Percentiles rank a stretch among this genome's conserved stretches.
Conservation (phyloP, 2,329 filamentous ascomycete species). For the Venturia aucupariae region DNA sequence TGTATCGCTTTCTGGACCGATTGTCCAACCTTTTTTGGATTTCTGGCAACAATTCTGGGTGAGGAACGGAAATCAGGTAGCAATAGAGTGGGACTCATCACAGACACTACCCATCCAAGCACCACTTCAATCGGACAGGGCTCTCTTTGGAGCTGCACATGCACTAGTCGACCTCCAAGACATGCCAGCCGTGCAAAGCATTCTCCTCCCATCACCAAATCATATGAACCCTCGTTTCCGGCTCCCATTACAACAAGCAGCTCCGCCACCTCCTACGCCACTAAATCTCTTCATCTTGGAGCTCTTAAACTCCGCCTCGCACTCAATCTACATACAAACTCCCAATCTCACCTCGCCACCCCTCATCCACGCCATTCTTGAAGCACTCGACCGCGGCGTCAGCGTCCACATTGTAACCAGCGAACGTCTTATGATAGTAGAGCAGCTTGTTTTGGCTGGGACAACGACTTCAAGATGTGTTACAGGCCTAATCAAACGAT, state of each 20-base stretch:
- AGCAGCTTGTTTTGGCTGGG: constrained; percentile 72
- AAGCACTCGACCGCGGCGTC: constrained; percentile 56
- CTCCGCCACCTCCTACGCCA: constrained; percentile 51
- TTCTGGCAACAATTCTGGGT: constrained; percentile 67
- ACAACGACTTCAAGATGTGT: constrained; percentile 63
- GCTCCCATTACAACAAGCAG: constrained; percentile 42
- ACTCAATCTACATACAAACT: constrained; percentile 59
- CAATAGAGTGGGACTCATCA: not conserved
- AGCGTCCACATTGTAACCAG: constrained; percentile 60
- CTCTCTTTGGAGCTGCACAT: constrained; percentile 7
- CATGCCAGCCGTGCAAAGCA: constrained; percentile 35
- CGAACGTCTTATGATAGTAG: constrained; percentile 62
- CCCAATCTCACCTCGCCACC: constrained; percentile 66
- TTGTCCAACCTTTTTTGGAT: constrained; percentile 51
- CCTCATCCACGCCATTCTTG: constrained; percentile 52
- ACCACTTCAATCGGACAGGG: not conserved
- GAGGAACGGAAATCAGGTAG: not conserved
- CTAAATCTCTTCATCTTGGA: constrained; percentile 57
- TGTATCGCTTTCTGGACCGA: constrained; percentile 53
- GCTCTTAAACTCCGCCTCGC: constrained; percentile 49
- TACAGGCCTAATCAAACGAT: constrained; percentile 47
- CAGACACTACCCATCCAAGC: not conserved
- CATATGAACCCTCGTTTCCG: constrained; percentile 58
- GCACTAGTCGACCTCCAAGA: not conserved
- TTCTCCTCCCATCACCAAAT: constrained; percentile 67